Evolutionary conservation across 2,329 filamentous ascomycete genomes (phyloP), one percentile per base, ranked within the genome.

Genomic region (Stromatinia cepivora): DNA sequence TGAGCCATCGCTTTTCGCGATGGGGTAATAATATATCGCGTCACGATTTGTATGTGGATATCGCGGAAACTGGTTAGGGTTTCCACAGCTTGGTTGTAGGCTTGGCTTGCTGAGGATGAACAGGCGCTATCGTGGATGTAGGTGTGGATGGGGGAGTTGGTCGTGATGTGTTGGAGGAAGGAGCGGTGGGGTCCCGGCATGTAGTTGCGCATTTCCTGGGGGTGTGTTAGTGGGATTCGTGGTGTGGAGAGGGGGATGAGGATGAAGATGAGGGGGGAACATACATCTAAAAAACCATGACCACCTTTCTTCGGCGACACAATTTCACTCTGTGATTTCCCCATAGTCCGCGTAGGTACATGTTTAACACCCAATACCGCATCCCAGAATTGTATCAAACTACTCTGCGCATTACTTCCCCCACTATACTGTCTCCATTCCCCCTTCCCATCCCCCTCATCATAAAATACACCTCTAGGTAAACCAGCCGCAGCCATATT

Each of bases 401-500:
- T 96, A 79, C 91, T 94, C 79, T 98, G 94, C 0, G 94, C 94
- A 76, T 97, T 97, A 79, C 92, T 96, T 6, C 94, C 94, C 25
- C 94, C 94, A n/a, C 92, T 87, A 70, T 92, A 90, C 74, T 94
- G 89, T 25, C 89, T 84, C 84, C 93, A 97, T 48, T 85, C 81
- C 0, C 88, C 86, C 20, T 83, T 82, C 1, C 88, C 89, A 3
- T 87, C 83, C 1, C 89, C 91, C 69, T 92, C 86, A 73, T 97
- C 92, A 77, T 97, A 97, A 67, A 94, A 88, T 8, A 98, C 88
- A 0, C 94, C 94, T 17, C 88, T 86, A 0, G 94, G 92, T 1
- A 97, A 83, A 0, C 94, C 94, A 0, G 92, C 92, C 10, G 90
- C 87, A 10, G 84, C 87, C 94, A 97, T 97, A 79, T 96, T 97